Evolutionary conservation across 176 grass and related monocot species (phyloP).

Genomic region (Panicum miliaceum): DNA sequence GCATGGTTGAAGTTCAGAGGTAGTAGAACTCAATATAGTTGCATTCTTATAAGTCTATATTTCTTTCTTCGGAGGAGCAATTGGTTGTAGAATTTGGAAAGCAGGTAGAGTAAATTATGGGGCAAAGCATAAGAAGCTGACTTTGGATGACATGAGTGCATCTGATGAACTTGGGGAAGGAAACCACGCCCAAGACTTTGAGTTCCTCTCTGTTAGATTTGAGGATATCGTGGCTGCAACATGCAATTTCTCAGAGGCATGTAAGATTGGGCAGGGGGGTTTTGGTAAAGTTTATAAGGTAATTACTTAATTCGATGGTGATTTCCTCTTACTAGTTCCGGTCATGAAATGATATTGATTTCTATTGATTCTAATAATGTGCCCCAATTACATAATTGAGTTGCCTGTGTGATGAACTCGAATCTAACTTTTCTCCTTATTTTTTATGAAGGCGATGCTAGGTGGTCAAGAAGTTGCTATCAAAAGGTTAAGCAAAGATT

Average conservation of each 20-base stretch:
- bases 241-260: conserved; percentile 35
- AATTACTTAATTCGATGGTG: neutral
- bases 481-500: neutral
- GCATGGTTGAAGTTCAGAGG: conserved; percentile 9
- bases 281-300: conserved; percentile 44
- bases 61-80: neutral
- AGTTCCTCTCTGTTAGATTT: conserved; percentile 42
- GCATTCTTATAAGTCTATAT: neutral
- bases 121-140: neutral
- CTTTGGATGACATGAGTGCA: neutral
- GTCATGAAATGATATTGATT: neutral
- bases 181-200: neutral
- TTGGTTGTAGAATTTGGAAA: neutral
- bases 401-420: neutral
- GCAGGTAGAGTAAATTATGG: neutral
- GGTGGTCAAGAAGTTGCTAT: neutral
- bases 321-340: neutral
- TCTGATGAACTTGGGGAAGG: neutral
- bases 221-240: conserved; percentile 35
- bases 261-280: conserved; percentile 41
- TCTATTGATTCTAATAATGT: too few species aligned
- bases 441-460: neutral
- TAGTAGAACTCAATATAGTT: neutral
- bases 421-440: neutral
- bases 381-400: neutral